These are phyloP conservation scores for Penicillium tannophilum DNA, from an alignment of 495 filamentous ascomycete species.

Conservation along the genomic window DNA sequence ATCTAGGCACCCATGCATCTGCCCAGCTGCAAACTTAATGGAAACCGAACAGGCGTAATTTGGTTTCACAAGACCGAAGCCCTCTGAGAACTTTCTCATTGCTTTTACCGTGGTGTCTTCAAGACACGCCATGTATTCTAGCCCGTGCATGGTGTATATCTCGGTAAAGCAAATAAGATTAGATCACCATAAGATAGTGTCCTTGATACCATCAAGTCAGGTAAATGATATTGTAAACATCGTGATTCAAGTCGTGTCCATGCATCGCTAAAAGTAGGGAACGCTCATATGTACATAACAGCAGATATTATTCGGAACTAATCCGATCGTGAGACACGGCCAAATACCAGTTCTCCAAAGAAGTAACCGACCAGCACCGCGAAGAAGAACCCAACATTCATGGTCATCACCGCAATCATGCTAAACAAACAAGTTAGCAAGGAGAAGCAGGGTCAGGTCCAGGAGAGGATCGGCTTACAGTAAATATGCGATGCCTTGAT, in stretches of 20 bases:
- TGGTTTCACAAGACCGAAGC: no score
- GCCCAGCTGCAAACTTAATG: no score
- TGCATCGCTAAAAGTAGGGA: not conserved
- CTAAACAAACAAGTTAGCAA: constrained; percentile 43
- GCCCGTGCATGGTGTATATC: no score
- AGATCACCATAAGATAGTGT: no score
- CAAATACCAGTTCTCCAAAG: constrained; percentile 78
- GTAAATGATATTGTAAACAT: not conserved
- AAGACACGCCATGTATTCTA: no score
- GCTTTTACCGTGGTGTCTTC: no score
- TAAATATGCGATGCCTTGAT: constrained; percentile 76
- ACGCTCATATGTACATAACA: not conserved
- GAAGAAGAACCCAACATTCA: constrained; percentile 93
- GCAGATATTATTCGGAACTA: not conserved
- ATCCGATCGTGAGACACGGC: constrained; percentile 43
- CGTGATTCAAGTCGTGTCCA: not conserved
- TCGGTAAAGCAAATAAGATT: no score
- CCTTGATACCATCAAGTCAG: no score
- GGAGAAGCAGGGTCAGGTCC: no score
- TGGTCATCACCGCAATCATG: constrained; percentile 96
- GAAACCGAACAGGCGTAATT: no score
- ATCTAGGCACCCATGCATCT: no score
- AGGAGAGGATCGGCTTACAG: constrained; percentile 60
- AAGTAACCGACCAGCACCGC: constrained; percentile 83
- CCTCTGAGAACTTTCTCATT: no score